Percentiles rank a stretch among this genome's conserved stretches.
phyloP scores from a whole-genome alignment of 805 yeast species.

The Saccharomycopsis babjevae region DNA sequence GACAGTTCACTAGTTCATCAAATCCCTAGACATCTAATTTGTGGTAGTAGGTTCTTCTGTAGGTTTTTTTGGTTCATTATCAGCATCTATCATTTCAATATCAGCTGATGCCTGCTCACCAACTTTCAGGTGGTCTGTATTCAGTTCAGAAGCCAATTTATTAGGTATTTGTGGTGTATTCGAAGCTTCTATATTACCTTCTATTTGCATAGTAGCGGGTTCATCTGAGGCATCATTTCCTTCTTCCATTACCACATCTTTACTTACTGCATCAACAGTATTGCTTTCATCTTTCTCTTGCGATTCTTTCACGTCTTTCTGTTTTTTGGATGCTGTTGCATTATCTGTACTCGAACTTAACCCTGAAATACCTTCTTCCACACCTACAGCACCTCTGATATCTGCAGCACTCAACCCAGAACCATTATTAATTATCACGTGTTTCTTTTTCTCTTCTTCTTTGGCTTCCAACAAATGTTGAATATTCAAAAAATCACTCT shows the following conservation, averaged over 20 bases:
- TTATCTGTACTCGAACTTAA: constrained; percentile 12
- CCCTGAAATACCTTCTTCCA: constrained; percentile 20
- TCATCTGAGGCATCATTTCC: not conserved
- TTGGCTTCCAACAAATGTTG: constrained; percentile 16
- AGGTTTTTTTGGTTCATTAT: not conserved
- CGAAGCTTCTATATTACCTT: not conserved
- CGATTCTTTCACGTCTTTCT: not conserved
- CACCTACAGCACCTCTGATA: constrained; percentile 35
- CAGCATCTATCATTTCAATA: not conserved
- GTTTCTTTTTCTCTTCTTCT: constrained; percentile 18
- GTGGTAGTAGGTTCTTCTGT: not conserved
- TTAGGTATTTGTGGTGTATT: not conserved
- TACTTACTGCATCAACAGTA: not conserved
- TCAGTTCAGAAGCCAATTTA: not conserved
- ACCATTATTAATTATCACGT: constrained; percentile 9
- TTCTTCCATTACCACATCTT: not conserved
- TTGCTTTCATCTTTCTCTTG: not conserved
- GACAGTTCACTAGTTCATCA: not conserved
- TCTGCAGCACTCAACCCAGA: constrained; percentile 29
- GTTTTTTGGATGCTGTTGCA: constrained; percentile 1
- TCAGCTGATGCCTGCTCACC: not conserved
- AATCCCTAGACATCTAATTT: not conserved
- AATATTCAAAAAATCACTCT: constrained; percentile 33
- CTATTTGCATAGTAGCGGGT: not conserved
- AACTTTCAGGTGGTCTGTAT: not conserved